Base-by-base conservation (phyloP, 179 eudicot species). In the Beta corolliflora region DNA sequence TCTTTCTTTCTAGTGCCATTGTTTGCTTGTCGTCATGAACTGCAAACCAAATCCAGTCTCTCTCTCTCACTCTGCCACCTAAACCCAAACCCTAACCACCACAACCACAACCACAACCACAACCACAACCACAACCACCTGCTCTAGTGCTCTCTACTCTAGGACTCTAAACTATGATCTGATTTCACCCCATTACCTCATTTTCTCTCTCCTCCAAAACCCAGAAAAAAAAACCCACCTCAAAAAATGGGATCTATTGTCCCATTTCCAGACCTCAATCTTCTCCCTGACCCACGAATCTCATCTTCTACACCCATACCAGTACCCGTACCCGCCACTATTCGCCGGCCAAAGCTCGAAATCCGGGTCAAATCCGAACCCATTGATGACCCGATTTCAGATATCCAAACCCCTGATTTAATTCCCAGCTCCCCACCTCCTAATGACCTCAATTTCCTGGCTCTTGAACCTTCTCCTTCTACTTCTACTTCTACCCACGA, bases 191-290 rank as follows among this genome's bases (percentile, higher is more conserved):
- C 45, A 60, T 7, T 11, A 23, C 36, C 13, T 31, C 31, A 10
- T 67, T 50, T 46, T 9, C 21, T 29, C 59, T 46, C 45, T 56
- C 29, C 18, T 36, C 41, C 41, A 36, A 36, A 36, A 36, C 41
- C 14, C 5, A 52, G 54, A 7, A 11, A 21, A 9, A 50, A 65
- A 79, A 55, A 44, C 75, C 81, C 81, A 58, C 5, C 13, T 58
- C 3, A 21, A 5, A 21, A 13, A 60, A 74, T 92, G 95, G 93
- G 89, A 36, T 91, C 93, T 19, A 65, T 86, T 3, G 74, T 89
- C 48, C 89, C 91, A 48, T 85, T 85, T 80, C 90, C 55, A 63
- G 95, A 92, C 87, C 93, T 91, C 36, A 91, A 89, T 55, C 89
- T 83, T 56, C 75, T 72, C 46, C 92, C 93, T 31, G 87, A 88